Base-by-base conservation (phyloP, 2,329 filamentous ascomycete species). In the Diplodia seriata region DNA sequence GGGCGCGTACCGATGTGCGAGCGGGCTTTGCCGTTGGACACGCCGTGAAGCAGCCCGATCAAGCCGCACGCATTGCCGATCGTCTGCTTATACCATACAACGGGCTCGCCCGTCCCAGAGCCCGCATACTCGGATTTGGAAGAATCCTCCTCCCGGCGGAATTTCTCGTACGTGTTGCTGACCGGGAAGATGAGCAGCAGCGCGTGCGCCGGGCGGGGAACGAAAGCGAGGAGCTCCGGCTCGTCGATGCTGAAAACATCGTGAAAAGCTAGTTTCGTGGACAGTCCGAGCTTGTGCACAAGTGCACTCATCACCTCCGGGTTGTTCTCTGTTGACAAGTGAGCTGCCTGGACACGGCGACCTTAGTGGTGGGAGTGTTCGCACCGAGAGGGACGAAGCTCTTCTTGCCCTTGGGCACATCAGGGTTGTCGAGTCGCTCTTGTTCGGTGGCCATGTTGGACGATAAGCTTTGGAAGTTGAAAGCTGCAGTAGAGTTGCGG, bases 81-180 rank as follows among this genome's bases (percentile, higher is more conserved):
- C 1, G 84, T 88, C 71, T 89, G 86, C 69, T 81, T 82, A 74
- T 86, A 87, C 85, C 86, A 89, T 26, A 87, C 76, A 4, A 87
- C 81, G 0, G 85, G 84, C 68, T 88, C 85, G 1, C 78, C 70
- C 0, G 78, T 74, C 26, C 85, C 85, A 23, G 72, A 80, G 11
- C 81, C 81, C 4, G 78, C 71, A 71, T 88, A 87, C 9, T 78
- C 74, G 2, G 72, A 67, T 55, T 78, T 80, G 33, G 76, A 74
- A 4, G 76, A 76, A 69, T 81, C 78, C 71, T 85, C 80, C 14
- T 73, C 70, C n/a, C 74, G 76, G 51, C 84, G 83, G 15, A 79
- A 75, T 57, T 75, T 73, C 69, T 79, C 69, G 70, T 80, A 84
- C 62, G 82, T 70, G 18, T 72, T 67, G n/a, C 76, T 78, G 8